Evolutionary conservation across 1,139 yeast species (phyloP), one percentile per base, ranked within the genome.

Genomic region (Blastobotrys illinoisensis): DNA sequence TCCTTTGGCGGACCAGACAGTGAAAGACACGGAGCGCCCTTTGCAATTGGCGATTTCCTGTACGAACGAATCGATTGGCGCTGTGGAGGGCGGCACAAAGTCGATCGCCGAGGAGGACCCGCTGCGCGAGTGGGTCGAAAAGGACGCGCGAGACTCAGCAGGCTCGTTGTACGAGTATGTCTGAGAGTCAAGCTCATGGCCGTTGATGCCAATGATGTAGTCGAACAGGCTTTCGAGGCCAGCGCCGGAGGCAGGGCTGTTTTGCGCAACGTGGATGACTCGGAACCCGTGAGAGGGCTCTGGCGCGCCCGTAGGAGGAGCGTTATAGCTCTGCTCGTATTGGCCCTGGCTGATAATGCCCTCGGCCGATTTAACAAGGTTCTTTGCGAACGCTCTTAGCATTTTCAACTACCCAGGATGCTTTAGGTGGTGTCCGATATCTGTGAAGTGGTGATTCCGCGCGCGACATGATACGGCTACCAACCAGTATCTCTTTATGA

Each of bases 1-100:
- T 28, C 99, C 99, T 71, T 91, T 91, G 3, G 96, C 93, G 52
- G 82, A 84, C 96, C 97, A 93, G 2, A 90, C 83, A 51, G 81
- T 84, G 47, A 91, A 73, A 1, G 76, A 71, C n/a, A 86, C 66
- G 6, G 75, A 64, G 19, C 71, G 58, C 46, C 75, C 73, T 28
- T 71, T 59, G 32, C 64, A 62, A 45, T 61, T 58, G 49, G 62
- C 57, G 36, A 67, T 62, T 49, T 67, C 70, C 16, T 60, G 61
- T 40, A 66, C 49, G 56, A 67, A 66, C 19, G 59, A 47, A 19
- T 64, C 68, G 20, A 66, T 57, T 1, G 71, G 71, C 6, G 69
- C 60, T 11, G 57, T 47, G 2, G 47, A 18, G 9, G 55, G 58
- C 5, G 51, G 51, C 50, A 48, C 40, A 51, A 55, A 9, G 50